Conservation (phyloP, 805 yeast species). For the Wickerhamiella lipophila region DNA sequence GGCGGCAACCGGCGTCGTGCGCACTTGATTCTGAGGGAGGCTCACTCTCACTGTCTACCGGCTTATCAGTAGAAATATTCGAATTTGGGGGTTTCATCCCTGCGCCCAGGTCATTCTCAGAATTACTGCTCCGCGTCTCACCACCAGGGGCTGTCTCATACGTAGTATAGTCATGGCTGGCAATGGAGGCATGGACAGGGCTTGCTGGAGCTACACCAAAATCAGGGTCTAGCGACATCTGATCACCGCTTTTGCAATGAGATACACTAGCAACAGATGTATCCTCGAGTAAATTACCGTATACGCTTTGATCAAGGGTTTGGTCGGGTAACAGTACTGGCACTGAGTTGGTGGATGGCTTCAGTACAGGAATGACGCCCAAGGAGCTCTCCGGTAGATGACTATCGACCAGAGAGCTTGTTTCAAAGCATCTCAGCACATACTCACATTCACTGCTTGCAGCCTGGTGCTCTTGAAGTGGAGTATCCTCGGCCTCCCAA, state of each 20-base stretch:
- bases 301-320: not conserved
- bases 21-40: no score
- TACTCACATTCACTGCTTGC: not conserved
- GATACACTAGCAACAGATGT: not conserved
- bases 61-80: no score
- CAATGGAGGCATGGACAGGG: no score
- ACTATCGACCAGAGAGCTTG: not conserved
- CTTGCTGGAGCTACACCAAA: no score
- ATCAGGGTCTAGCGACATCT: no score
- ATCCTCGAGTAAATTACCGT: not conserved
- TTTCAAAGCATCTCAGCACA: not conserved
- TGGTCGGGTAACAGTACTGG: not conserved
- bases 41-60: no score
- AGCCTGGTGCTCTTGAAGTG: constrained; percentile 2
- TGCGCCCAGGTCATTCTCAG: not conserved
- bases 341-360: not conserved
- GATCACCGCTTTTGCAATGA: no score
- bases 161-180: not conserved
- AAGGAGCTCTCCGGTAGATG: not conserved
- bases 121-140: not conserved
- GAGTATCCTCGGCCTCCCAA: constrained; percentile 8
- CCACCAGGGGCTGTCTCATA: not conserved
- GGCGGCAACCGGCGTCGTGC: no score
- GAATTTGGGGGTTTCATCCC: no score
- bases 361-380: not conserved